Base-by-base conservation (phyloP, 2,329 filamentous ascomycete genomes). In the Arthrobotrys sphaeroides region DNA sequence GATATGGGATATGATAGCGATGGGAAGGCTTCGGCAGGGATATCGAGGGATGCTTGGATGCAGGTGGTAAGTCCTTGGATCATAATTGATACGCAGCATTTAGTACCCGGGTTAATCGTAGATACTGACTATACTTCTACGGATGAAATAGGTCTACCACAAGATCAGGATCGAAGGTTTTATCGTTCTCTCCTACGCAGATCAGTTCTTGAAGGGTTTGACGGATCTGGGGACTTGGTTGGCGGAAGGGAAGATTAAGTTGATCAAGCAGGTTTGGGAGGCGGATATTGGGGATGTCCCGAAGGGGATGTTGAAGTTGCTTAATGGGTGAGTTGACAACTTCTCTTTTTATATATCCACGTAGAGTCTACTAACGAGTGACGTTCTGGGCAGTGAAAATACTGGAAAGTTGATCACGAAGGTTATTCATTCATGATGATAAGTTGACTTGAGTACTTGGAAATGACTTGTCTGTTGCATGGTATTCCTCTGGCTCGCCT, bases 111-210 rank as follows among this genome's bases (percentile, higher is more conserved):
- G 24, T 31, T 16, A 7, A 53, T 5, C 83, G 83, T 83, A 76
- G 82, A 84, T 79, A 79, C 85, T 28, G 47, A 57, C n/a, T 60
- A 86, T 84, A 24, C 33, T 5, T 33, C 7, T 24, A 7, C 36
- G 22, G 7, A n/a, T 47, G 20, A 7, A 26, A 20, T 2, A 67
- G 62, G 28, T 42, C 1, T 65, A 18, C 18, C 62, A 76, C 77
- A 78, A 84, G 16, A 77, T 85, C 18, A 82, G 82, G 66, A 79
- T 85, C 22, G 81, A 80, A 76, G 84, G 84, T 0, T 84, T 85
- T 57, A 84, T 85, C 73, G 82, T 85, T 66, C 77, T 82, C 4
- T 83, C 85, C 77, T 84, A 80, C 26, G 72, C 80, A 60, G 80
- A 82, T 18, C 68, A 77, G n/a, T 67, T 76, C 26, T 10, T n/a